Percentiles rank a stretch among this genome's conserved stretches.
These are phyloP conservation scores for Saksenaea vasiformis DNA, from an alignment of 371 early-diverging fungal species.

Conservation along the genomic window DNA sequence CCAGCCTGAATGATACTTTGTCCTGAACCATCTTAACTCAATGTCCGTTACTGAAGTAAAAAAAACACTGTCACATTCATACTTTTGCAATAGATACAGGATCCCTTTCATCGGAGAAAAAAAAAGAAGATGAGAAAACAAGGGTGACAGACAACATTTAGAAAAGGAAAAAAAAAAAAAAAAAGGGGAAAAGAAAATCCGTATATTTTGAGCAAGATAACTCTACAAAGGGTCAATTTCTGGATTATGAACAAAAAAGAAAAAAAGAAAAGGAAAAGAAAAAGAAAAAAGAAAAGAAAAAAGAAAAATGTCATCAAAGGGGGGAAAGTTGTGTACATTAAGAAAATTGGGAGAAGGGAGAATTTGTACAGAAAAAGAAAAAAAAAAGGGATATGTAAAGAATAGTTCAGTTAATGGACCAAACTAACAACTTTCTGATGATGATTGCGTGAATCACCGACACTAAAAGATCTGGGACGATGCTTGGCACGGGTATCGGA, in stretches of 20 bases:
- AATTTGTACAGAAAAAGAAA: neutral
- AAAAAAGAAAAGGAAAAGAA: neutral
- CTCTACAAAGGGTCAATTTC: neutral
- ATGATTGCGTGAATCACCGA: slow-evolving; percentile 2
- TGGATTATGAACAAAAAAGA: neutral
- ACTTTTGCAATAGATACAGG: no score
- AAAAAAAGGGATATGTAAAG: neutral
- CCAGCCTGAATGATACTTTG: no score
- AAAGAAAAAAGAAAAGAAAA: neutral
- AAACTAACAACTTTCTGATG: neutral
- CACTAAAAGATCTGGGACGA: slow-evolving; percentile 1
- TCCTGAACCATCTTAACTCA: no score
- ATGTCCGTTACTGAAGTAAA: no score
- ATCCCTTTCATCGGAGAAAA: neutral
- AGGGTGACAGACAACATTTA: neutral
- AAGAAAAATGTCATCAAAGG: neutral
- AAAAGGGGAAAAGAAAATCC: no score
- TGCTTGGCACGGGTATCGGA: slow-evolving; percentile 4
- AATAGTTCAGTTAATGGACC: slow-evolving; percentile 1
- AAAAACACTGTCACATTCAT: no score
- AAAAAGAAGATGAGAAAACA: neutral
- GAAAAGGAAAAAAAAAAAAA: neutral
- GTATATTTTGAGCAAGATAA: neutral
- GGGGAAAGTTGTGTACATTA: neutral
- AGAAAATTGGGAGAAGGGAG: neutral